Evolutionary conservation across 768 basidiomycete species (phyloP).

Genomic region (Coprinellus aureogranulatus): DNA sequence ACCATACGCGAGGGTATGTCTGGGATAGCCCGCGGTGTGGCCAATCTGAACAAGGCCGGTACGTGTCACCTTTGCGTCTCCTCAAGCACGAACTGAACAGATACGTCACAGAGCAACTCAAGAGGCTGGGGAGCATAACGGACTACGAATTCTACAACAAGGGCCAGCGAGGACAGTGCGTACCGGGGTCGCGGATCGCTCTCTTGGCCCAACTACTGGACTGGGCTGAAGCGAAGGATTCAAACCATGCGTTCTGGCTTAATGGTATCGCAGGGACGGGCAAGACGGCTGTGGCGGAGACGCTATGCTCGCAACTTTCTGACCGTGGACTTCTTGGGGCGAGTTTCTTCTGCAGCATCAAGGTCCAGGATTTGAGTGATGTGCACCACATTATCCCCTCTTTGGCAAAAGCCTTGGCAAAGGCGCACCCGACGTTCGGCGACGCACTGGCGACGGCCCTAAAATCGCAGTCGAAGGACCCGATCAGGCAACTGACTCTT

Average conservation of each 20-base stretch:
- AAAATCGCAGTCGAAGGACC: not conserved
- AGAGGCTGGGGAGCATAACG: not conserved
- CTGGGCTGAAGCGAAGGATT: not conserved
- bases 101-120: not conserved
- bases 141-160: not conserved
- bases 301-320: conserved; percentile 1
- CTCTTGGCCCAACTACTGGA: not conserved
- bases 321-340: conserved; percentile 4
- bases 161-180: not conserved
- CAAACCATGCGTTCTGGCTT: conserved; percentile 6
- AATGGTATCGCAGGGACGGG: conserved; percentile 7
- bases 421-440: not conserved
- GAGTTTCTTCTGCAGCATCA: conserved; percentile 8
- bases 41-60: no score
- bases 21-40: no score
- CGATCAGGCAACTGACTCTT: not conserved
- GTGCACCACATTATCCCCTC: not conserved
- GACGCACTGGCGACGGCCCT: not conserved
- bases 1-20: no score
- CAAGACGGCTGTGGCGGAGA: conserved; percentile 9
- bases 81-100: no score
- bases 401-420: conserved; percentile 1
- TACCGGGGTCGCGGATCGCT: not conserved
- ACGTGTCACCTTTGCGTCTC: not conserved
- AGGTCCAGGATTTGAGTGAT: not conserved